phyloP scores from a whole-genome alignment of 345 rosid genomes.

The Corymbia maculata region DNA sequence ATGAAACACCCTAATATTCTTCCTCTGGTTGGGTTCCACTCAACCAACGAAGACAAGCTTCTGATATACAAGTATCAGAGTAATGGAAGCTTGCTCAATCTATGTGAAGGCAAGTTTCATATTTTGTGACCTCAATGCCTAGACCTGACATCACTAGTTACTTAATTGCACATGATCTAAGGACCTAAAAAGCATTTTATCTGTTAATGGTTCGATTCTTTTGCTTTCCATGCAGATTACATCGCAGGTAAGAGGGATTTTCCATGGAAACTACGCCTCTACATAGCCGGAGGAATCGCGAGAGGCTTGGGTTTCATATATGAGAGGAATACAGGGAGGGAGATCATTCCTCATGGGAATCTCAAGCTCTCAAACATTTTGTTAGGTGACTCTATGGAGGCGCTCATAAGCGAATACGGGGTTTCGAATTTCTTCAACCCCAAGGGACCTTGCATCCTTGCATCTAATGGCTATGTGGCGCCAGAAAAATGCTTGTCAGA shows the following conservation, averaged over 20 bases:
- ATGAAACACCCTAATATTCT: constrained; percentile 52
- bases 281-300: constrained; percentile 36
- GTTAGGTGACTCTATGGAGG: constrained; percentile 23
- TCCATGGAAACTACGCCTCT: constrained; percentile 45
- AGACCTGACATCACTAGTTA: not conserved
- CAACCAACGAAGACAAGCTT: constrained; percentile 36
- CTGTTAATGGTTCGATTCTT: not conserved
- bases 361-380: constrained; percentile 58
- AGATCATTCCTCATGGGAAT: constrained; percentile 44
- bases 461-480: constrained; percentile 28
- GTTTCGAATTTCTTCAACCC: constrained; percentile 18
- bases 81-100: constrained; percentile 44
- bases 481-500: constrained; percentile 35
- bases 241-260: constrained; percentile 37
- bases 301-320: constrained; percentile 39
- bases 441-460: not conserved
- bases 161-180: not conserved
- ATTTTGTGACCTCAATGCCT: not conserved
- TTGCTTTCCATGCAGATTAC: constrained; percentile 16
- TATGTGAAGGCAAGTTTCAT: constrained; percentile 25
- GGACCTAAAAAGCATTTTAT: not conserved
- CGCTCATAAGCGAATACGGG: constrained; percentile 44
- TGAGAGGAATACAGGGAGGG: constrained; percentile 10
- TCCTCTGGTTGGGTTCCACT: constrained; percentile 38
- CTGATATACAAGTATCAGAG: constrained; percentile 45